A percentile compares a stretch with the other conserved stretches of the same genome.
Evolutionary conservation across 805 yeast genomes (phyloP).

Genomic region (Brettanomyces nanus): DNA sequence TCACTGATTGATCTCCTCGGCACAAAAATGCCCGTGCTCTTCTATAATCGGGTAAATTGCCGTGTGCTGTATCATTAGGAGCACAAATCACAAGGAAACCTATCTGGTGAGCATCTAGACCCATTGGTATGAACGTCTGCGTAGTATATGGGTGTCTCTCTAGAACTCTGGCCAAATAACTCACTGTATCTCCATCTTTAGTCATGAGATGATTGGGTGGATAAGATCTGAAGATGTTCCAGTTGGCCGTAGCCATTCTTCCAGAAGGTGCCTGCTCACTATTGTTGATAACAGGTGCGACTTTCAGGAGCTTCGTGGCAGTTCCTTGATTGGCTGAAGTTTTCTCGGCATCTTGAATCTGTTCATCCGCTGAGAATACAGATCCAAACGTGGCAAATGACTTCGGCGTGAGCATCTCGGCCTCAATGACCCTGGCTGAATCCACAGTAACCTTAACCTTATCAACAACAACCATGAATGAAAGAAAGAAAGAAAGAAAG

Average conservation of each 20-base stretch:
- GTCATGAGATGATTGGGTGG: constrained; percentile 54
- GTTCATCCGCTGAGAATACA: constrained; percentile 71
- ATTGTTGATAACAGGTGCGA: constrained; percentile 56
- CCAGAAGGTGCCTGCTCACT: constrained; percentile 41
- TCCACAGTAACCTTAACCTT: too few relatives aligned
- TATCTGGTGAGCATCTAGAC: constrained; percentile 36
- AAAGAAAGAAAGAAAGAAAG: too few relatives aligned
- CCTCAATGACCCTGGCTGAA: too few relatives aligned
- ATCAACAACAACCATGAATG: too few relatives aligned
- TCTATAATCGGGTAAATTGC: constrained; percentile 52
- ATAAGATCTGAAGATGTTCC: constrained; percentile 78
- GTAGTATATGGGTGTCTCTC: constrained; percentile 88
- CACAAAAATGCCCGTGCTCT: constrained; percentile 63
- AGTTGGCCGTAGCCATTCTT: constrained; percentile 48
- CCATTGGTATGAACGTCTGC: constrained; percentile 91
- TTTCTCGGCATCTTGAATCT: constrained; percentile 37
- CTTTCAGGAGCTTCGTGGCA: constrained; percentile 68
- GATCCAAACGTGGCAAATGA: constrained; percentile 65
- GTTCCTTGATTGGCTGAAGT: constrained; percentile 88
- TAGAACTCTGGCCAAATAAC: constrained; percentile 55
- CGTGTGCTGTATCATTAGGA: constrained; percentile 30
- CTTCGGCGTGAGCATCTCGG: constrained; percentile 46
- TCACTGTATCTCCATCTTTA: constrained; percentile 7
- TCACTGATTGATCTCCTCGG: constrained; percentile 79
- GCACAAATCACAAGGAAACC: constrained; percentile 84